phyloP scores from a whole-genome alignment of 1,284 basidiomycete genomes.

The Butyriboletus appendiculatus region DNA sequence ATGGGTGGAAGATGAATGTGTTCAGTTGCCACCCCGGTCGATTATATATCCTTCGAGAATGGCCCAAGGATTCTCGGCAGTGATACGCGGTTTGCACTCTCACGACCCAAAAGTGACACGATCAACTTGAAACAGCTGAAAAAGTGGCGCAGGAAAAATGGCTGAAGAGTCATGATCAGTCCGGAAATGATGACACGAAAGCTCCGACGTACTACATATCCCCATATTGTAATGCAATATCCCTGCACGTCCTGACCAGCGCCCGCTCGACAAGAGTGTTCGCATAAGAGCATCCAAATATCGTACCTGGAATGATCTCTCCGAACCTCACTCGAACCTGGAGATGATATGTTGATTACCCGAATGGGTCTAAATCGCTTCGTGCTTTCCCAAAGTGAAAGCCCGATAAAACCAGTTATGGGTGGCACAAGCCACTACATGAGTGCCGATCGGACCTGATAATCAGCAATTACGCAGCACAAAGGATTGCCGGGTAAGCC shows the following conservation, averaged over 20 bases:
- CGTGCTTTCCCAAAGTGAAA: not conserved
- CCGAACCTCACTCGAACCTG: not conserved
- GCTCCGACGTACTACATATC: too few relatives aligned
- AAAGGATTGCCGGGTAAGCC: not conserved
- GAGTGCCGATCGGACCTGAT: too few relatives aligned
- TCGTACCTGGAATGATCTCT: not conserved
- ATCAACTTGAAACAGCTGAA: too few relatives aligned
- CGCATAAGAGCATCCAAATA: not conserved
- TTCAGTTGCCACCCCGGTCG: too few relatives aligned
- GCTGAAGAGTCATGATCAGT: not conserved
- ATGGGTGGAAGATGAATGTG: not conserved
- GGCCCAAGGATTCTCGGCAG: too few relatives aligned
- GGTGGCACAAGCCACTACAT: not conserved
- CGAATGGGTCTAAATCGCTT: too few relatives aligned
- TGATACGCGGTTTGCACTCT: not conserved
- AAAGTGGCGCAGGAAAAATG: not conserved
- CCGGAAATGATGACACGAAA: not conserved
- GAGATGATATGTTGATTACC: not conserved
- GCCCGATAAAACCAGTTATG: not conserved
- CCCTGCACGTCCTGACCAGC: too few relatives aligned
- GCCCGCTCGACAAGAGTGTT: not conserved
- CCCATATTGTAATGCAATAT: too few relatives aligned
- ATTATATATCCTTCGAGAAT: not conserved
- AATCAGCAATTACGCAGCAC: not conserved
- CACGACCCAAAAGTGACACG: not conserved